Conservation (phyloP, 139 green algal genomes). For the Zygnema cylindricum region DNA sequence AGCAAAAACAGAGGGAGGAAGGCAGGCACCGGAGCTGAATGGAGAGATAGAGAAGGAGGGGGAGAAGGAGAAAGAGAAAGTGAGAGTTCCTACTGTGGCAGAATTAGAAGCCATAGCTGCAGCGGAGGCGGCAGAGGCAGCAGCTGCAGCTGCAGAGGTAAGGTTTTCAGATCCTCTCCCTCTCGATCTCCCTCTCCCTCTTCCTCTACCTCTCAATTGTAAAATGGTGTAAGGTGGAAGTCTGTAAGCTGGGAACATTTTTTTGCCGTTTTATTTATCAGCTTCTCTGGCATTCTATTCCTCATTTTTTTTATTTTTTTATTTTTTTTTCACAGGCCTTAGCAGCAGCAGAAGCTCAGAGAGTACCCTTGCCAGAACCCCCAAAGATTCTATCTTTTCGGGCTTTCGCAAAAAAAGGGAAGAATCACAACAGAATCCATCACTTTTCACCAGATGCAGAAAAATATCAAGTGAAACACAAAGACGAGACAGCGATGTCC, state of each 20-base stretch:
- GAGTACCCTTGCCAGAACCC: neutral
- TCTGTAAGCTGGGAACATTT: too few relatives aligned
- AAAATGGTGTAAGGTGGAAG: too few relatives aligned
- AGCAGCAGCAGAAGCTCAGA: neutral
- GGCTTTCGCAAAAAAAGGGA: neutral
- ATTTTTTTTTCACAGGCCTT: neutral
- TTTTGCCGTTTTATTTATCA: too few relatives aligned
- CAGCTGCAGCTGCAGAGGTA: neutral
- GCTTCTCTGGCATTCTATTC: too few relatives aligned
- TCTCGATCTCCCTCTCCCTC: too few relatives aligned
- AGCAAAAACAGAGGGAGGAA: neutral
- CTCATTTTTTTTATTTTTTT: too few relatives aligned
- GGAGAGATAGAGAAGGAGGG: too few relatives aligned
- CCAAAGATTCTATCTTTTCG: neutral
- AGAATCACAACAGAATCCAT: neutral
- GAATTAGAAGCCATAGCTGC: neutral
- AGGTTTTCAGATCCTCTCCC: too few relatives aligned
- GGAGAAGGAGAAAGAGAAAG: neutral
- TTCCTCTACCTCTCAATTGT: too few relatives aligned
- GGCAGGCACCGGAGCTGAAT: too few relatives aligned
- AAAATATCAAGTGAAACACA: neutral
- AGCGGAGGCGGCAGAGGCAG: neutral
- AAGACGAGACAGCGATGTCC: neutral
- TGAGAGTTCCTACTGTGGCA: neutral
- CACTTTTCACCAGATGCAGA: neutral